phyloP scores from a whole-genome alignment of 2,329 filamentous ascomycete species.

The Falciphora oryzae region DNA sequence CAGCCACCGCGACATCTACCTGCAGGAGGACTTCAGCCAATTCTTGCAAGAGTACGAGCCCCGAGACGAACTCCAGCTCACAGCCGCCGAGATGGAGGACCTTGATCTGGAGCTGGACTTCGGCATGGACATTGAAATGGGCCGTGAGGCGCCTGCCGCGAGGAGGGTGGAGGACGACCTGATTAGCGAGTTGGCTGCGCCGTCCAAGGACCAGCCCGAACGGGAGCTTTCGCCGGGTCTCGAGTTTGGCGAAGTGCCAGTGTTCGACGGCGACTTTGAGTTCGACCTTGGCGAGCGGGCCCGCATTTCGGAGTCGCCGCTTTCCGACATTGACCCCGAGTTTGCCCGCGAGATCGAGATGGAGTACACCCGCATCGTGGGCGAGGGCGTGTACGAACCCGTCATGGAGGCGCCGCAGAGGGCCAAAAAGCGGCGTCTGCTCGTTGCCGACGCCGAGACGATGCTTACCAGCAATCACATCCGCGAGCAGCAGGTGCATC shows the following conservation, averaged over 20 bases:
- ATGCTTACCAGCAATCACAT: conserved; percentile 72
- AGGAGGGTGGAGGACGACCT: conserved; percentile 65
- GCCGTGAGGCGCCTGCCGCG: conserved; percentile 73
- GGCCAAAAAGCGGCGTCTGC: conserved; percentile 69
- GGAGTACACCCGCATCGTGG: conserved; percentile 46
- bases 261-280: conserved; percentile 60
- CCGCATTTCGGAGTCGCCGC: conserved; percentile 63
- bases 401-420: conserved; percentile 67
- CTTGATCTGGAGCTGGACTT: conserved; percentile 70
- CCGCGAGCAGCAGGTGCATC: conserved; percentile 79
- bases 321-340: conserved; percentile 64
- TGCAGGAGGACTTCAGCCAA: conserved; percentile 71
- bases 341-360: conserved; percentile 54
- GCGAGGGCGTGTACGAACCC: conserved; percentile 56
- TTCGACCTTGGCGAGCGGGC: conserved; percentile 53
- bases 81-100: conserved; percentile 54
- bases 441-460: conserved; percentile 76
- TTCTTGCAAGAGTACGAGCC: conserved; percentile 65
- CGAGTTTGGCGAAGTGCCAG: conserved; percentile 52
- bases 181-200: conserved; percentile 56
- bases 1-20: conserved; percentile 59
- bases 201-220: conserved; percentile 51
- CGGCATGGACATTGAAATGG: conserved; percentile 78
- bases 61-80: conserved; percentile 48
- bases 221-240: conserved; percentile 50